Evolutionary conservation across 2,329 filamentous ascomycete genomes (phyloP).

Genomic region (Fusarium nygamai): DNA sequence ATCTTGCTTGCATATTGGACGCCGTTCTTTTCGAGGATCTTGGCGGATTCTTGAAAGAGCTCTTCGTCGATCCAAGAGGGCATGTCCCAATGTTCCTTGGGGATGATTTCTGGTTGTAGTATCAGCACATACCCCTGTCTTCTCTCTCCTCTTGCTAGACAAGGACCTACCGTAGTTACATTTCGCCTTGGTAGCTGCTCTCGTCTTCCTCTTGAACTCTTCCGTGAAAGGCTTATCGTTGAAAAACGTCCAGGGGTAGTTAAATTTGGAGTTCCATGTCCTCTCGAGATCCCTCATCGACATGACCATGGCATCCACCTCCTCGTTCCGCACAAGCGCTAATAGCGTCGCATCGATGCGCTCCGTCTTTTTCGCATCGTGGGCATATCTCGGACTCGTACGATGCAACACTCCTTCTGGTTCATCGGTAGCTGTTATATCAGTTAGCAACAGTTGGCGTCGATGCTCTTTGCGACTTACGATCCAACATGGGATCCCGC

Average conservation of each 20-base stretch:
- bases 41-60: conserved; percentile 84
- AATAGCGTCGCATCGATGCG: conserved; percentile 95
- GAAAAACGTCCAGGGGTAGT: conserved; percentile 99
- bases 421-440: conserved; percentile 76
- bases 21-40: conserved; percentile 81
- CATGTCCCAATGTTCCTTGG: conserved; percentile 93
- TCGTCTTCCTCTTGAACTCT: conserved; percentile 88
- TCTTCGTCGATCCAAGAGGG: conserved; percentile 93
- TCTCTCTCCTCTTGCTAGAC: neutral
- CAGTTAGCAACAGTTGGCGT: conserved; percentile 19
- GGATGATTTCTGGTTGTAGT: conserved; percentile 76
- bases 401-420: conserved; percentile 80
- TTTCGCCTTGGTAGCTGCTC: conserved; percentile 86
- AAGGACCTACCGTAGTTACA: conserved; percentile 77
- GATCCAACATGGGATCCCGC: conserved; percentile 86
- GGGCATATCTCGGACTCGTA: conserved; percentile 79
- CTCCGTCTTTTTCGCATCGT: conserved; percentile 77
- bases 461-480: conserved; percentile 61
- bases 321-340: conserved; percentile 90
- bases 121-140: neutral
- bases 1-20: conserved; percentile 91
- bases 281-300: conserved; percentile 92
- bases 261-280: conserved; percentile 99
- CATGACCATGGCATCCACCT: conserved; percentile 83
- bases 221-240: conserved; percentile 94